Percentiles rank a stretch among this genome's conserved stretches.
Evolutionary conservation across 2,329 filamentous ascomycete genomes (phyloP).

Genomic region (Aureobasidium pullulans): DNA sequence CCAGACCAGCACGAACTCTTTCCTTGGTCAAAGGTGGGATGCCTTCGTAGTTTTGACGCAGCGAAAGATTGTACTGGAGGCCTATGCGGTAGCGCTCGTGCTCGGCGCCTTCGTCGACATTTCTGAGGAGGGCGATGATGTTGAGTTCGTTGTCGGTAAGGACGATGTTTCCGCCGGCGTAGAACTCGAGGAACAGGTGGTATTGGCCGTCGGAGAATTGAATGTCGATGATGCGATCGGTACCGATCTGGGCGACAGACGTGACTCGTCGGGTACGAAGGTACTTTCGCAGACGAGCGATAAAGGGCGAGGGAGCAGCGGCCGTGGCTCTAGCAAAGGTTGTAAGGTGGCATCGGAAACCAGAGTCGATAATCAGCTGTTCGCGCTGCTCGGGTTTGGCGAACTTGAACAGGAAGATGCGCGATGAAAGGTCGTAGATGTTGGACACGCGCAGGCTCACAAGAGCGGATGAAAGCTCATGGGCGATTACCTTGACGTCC

Average conservation of each 20-base stretch:
- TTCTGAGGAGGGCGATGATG: slow-evolving; percentile 72
- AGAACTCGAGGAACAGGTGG: slow-evolving; percentile 87
- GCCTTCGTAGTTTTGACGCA: slow-evolving; percentile 75
- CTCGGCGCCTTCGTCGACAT: slow-evolving; percentile 72
- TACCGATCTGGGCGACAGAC: slow-evolving; percentile 75
- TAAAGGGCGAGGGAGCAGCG: slow-evolving; percentile 75
- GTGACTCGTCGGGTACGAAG: slow-evolving; percentile 83
- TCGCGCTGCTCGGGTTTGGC: slow-evolving; percentile 82
- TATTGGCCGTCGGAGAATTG: slow-evolving; percentile 89
- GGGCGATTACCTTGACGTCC: slow-evolving; percentile 83
- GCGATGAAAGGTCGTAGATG: slow-evolving; percentile 91
- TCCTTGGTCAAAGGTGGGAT: slow-evolving; percentile 68
- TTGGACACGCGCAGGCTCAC: slow-evolving; percentile 78
- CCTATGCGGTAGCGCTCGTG: slow-evolving; percentile 77
- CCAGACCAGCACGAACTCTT: slow-evolving; percentile 61
- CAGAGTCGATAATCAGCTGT: slow-evolving; percentile 87
- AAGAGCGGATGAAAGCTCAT: slow-evolving; percentile 76
- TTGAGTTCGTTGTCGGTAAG: slow-evolving; percentile 78
- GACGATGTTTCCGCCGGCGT: slow-evolving; percentile 90
- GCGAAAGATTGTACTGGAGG: slow-evolving; percentile 67
- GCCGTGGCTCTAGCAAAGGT: slow-evolving; percentile 83
- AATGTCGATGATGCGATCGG: slow-evolving; percentile 86
- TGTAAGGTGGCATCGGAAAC: slow-evolving; percentile 92
- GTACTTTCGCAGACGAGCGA: slow-evolving; percentile 75
- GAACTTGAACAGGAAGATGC: slow-evolving; percentile 93